A percentile compares a stretch with the other conserved stretches of the same genome.
phyloP scores from a whole-genome alignment of 2,329 filamentous ascomycete genomes.

The Seiridium unicorne region DNA sequence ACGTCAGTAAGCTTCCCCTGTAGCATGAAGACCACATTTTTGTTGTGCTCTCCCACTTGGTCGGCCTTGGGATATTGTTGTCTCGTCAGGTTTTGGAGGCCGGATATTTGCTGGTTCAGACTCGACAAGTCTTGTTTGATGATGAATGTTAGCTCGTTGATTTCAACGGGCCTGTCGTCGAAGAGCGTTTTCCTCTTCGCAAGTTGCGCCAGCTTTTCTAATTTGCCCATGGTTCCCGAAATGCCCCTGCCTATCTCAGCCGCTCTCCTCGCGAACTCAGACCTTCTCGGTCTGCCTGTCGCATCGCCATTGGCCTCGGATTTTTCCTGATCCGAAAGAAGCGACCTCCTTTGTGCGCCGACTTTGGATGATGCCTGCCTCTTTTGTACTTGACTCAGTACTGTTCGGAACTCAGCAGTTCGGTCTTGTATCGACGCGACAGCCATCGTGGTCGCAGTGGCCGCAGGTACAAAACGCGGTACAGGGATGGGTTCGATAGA shows the following conservation, averaged over 20 bases:
- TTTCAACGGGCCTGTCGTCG: constrained; percentile 94
- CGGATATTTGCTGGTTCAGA: constrained; percentile 81
- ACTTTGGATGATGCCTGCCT: constrained; percentile 74
- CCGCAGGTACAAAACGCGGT: not conserved
- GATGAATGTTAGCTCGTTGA: constrained; percentile 93
- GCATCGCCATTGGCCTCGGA: constrained; percentile 54
- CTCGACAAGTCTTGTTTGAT: constrained; percentile 95
- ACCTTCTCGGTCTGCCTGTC: constrained; percentile 57
- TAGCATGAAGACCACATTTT: constrained; percentile 90
- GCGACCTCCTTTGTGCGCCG: constrained; percentile 75
- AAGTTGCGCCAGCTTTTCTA: constrained; percentile 89
- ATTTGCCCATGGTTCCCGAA: constrained; percentile 86
- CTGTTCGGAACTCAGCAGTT: constrained; percentile 91
- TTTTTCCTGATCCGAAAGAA: constrained; percentile 74
- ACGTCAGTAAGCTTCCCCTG: constrained; percentile 93
- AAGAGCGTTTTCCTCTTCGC: constrained; percentile 97
- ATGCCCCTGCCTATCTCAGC: constrained; percentile 92
- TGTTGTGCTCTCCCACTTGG: constrained; percentile 95
- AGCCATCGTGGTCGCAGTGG: constrained; percentile 45
- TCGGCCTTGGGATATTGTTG: constrained; percentile 71
- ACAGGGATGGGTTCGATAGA: not conserved
- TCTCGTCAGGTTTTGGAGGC: constrained; percentile 74
- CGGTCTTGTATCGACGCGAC: constrained; percentile 89
- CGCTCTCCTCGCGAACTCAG: constrained; percentile 89
- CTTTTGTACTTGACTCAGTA: constrained; percentile 82